These are phyloP conservation scores for Cladosporium sphaerospermum DNA, from an alignment of 2,329 filamentous ascomycete genomes.

Conservation along the genomic window DNA sequence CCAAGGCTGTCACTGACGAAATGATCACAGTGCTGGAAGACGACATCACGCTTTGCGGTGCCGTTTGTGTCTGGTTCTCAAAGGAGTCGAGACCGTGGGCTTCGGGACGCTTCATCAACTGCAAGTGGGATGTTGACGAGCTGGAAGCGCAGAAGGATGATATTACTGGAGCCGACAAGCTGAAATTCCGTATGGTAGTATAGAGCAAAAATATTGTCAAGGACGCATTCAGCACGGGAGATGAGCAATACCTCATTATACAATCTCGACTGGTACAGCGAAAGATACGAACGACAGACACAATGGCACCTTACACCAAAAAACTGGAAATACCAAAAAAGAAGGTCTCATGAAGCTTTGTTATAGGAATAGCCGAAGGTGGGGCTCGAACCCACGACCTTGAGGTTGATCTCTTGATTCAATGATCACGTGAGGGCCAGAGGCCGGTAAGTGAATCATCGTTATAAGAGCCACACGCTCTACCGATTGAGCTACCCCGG, in stretches of 20 bases:
- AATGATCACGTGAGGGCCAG: not conserved
- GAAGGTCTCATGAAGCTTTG: slow-evolving; percentile 1
- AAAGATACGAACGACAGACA: not conserved
- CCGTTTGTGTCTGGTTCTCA: slow-evolving; percentile 15
- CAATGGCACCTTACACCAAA: not conserved
- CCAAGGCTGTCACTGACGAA: not conserved
- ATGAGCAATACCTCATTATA: too few species aligned
- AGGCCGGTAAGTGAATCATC: too few species aligned
- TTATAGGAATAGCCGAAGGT: slow-evolving; percentile 23
- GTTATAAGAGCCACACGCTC: slow-evolving; percentile 48
- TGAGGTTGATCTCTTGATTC: slow-evolving; percentile 18
- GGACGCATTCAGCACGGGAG: too few species aligned
- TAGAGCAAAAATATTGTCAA: not conserved
- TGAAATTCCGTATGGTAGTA: slow-evolving; percentile 14
- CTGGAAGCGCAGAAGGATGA: slow-evolving; percentile 13
- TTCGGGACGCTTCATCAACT: slow-evolving; percentile 12
- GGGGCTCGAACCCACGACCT: slow-evolving; percentile 23
- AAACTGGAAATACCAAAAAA: not conserved
- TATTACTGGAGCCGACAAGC: slow-evolving; percentile 13
- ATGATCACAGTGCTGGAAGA: slow-evolving; percentile 10
- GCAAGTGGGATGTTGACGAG: slow-evolving; percentile 15
- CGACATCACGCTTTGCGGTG: slow-evolving; percentile 14
- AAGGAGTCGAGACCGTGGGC: slow-evolving; percentile 12
- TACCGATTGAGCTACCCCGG: slow-evolving; percentile 49
- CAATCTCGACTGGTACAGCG: not conserved